Evolutionary conservation across 2,329 filamentous ascomycete species (phyloP).

Genomic region (Bipolaris victoriae): DNA sequence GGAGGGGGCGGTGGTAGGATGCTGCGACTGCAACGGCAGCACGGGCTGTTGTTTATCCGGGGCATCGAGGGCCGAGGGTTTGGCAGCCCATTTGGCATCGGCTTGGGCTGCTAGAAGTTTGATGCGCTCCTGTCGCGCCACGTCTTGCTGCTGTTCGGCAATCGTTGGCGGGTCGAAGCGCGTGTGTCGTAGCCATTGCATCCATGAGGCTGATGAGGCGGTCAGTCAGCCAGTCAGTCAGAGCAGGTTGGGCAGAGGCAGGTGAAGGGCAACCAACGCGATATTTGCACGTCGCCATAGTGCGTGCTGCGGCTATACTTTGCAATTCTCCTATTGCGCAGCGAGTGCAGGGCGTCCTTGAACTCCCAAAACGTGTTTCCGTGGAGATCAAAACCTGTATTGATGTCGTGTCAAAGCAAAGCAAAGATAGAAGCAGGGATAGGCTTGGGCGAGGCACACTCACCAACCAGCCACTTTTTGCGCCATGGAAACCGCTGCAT

Average conservation of each 20-base stretch:
- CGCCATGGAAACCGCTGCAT: constrained; percentile 67
- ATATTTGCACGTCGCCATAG: constrained; percentile 65
- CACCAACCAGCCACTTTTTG: constrained; percentile 64
- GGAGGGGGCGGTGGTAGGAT: constrained; percentile 49
- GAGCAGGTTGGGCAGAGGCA: background rate
- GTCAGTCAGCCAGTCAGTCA: too few relatives aligned
- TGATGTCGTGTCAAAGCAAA: constrained; percentile 12
- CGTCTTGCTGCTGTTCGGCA: constrained; percentile 64
- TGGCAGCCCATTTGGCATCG: constrained; percentile 66
- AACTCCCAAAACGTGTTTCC: constrained; percentile 74
- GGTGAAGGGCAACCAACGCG: constrained; percentile 50
- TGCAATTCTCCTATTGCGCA: constrained; percentile 64
- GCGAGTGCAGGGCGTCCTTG: constrained; percentile 61
- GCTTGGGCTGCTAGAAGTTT: constrained; percentile 65
- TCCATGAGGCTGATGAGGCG: constrained; percentile 63
- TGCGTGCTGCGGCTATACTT: constrained; percentile 60
- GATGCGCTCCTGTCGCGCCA: constrained; percentile 63
- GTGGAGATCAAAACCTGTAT: constrained; percentile 63
- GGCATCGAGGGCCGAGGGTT: constrained; percentile 64
- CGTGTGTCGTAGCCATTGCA: constrained; percentile 71
- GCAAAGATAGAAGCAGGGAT: constrained; percentile 5
- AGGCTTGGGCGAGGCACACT: constrained; percentile 19
- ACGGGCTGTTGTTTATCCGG: constrained; percentile 57
- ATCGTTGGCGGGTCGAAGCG: constrained; percentile 62
- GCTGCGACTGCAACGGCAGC: constrained; percentile 54